Base-by-base conservation (phyloP, 176 grass and related monocot species). In the Avena eriantha region DNA sequence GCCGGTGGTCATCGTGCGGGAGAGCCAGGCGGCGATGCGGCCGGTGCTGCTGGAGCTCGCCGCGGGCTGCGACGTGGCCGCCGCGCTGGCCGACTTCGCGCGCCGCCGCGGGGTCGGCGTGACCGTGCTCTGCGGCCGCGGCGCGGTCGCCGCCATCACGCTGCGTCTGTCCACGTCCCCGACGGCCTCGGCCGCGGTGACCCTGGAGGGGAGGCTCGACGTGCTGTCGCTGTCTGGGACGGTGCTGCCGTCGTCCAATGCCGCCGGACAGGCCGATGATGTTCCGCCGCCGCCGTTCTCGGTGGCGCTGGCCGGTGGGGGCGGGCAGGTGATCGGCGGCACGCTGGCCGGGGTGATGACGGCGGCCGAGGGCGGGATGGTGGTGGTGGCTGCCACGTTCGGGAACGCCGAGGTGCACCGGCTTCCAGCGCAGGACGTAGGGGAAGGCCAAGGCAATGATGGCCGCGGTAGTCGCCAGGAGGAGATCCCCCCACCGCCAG, bases 271-370 rank as follows among this genome's bases (percentile, higher is more conserved):
- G 31, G 65, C 47, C 0, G 23, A 24, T 0, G 23, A 24, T 0
- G 4, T 15, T 66, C 63, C 5, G 41, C 69, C 77, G 4, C 51
- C 83, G 2, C 73, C 81, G 34, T 95, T 98, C 85, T 64, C 97
- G 1, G 82, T 99, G 68, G 89, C 94, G 12, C 69, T 99, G 1
- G 87, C 88, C 0, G 89, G 88, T 5, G 72, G 77, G 0, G 92
- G 87, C 1, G 97, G 97, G 24, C 94, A 99, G 80, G 97, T 99
- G 51, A 91, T 99, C 53, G 97, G 97, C 2, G 97, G 97, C 10
- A 93, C 85, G 48, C 67, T 99, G n/a, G 92, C 87, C 0, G 97
- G 94, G 3, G 86, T 80, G 54, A 80, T 99, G 88, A 93, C 78
- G 18, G 85, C 90, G 0, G 90, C 83, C 10, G 94, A 90, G 2